Conservation (phyloP, 768 basidiomycete species). For the Dictyophora rubrovolvata region DNA sequence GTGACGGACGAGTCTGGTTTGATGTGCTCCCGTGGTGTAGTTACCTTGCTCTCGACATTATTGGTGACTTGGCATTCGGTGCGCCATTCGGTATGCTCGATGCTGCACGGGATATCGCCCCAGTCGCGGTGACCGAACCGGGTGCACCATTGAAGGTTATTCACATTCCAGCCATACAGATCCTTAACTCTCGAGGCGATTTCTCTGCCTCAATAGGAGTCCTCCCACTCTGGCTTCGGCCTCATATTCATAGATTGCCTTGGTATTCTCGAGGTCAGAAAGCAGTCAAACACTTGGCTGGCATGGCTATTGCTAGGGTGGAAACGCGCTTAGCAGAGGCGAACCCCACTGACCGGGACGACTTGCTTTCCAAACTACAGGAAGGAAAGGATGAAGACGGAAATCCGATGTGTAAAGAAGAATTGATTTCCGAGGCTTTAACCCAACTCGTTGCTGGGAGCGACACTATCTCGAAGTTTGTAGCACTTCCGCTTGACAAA, state of each 20-base stretch:
- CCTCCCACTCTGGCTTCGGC: constrained; percentile 62
- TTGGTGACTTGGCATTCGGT: constrained; percentile 79
- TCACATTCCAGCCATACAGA: constrained; percentile 70
- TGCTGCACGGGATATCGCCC: constrained; percentile 60
- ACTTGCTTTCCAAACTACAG: constrained; percentile 75
- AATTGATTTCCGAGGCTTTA: constrained; percentile 84
- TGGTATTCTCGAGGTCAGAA: constrained; percentile 63
- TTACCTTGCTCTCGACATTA: constrained; percentile 65
- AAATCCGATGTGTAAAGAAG: constrained; percentile 63
- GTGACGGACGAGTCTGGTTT: constrained; percentile 57
- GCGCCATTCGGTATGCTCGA: constrained; percentile 83
- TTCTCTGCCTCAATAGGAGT: constrained; percentile 78
- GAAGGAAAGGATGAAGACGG: constrained; percentile 68
- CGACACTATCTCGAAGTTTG: constrained; percentile 89
- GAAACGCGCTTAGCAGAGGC: constrained; percentile 58
- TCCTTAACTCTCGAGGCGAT: constrained; percentile 82
- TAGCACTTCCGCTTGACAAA: constrained; percentile 4
- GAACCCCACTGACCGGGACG: constrained; percentile 51
- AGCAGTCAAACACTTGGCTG: constrained; percentile 65
- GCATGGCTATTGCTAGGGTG: constrained; percentile 70
- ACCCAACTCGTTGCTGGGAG: constrained; percentile 86
- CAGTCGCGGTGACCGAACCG: constrained; percentile 41
- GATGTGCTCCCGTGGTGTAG: constrained; percentile 67
- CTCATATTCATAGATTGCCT: constrained; percentile 52
- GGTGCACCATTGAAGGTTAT: constrained; percentile 29